Conservation (phyloP, 2,329 filamentous ascomycete genomes). For the Pseudogymnoascus sp. region DNA sequence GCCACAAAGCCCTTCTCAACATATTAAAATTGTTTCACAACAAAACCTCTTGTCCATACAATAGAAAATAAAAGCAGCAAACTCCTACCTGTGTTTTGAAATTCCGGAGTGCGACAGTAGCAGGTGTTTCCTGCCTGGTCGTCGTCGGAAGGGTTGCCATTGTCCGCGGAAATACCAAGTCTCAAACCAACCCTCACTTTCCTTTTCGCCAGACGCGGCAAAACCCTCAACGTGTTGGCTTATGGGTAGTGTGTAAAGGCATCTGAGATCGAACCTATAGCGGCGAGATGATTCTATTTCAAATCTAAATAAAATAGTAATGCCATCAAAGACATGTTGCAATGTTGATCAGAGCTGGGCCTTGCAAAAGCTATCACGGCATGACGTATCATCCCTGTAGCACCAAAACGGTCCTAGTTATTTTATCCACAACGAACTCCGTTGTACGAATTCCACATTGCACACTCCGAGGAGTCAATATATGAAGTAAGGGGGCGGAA, state of each 20-base stretch:
- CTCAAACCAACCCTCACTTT: neutral
- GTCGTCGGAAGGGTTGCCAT: neutral
- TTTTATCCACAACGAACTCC: neutral
- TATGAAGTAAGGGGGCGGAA: neutral
- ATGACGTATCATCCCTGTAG: slow-evolving; percentile 3
- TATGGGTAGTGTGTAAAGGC: neutral
- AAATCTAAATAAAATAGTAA: neutral
- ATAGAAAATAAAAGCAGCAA: neutral
- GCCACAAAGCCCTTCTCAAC: neutral
- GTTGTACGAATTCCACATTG: neutral
- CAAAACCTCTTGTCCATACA: too few species aligned
- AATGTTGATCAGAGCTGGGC: neutral
- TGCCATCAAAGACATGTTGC: neutral
- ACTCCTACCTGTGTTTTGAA: neutral
- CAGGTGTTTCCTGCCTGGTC: slow-evolving; percentile 2
- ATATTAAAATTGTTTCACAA: neutral
- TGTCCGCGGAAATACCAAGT: slow-evolving; percentile 2
- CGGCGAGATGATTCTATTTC: neutral
- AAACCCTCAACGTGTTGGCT: neutral
- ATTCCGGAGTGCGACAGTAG: neutral
- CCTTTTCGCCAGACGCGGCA: neutral
- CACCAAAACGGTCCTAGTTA: neutral
- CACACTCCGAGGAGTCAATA: neutral
- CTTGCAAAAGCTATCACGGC: neutral
- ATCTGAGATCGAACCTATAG: neutral